phyloP scores from a whole-genome alignment of 345 rosid species.

The Dovyalis caffra region DNA sequence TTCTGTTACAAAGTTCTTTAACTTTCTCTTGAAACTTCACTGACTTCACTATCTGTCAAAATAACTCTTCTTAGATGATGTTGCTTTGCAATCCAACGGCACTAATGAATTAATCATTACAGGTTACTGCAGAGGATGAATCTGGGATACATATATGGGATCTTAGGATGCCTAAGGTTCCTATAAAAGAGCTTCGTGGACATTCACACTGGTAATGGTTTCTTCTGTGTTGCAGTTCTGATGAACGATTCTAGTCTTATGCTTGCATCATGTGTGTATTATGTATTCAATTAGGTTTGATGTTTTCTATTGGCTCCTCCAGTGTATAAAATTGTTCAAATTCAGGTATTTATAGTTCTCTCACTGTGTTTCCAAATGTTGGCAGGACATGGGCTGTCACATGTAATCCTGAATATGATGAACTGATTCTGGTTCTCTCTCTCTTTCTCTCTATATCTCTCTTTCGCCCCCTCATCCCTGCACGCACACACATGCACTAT shows the following conservation, averaged over 20 bases:
- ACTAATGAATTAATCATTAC: slow-evolving; percentile 14
- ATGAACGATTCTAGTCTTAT: slow-evolving; percentile 3
- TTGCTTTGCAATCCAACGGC: background rate
- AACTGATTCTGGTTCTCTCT: slow-evolving; percentile 69
- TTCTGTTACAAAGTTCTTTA: background rate
- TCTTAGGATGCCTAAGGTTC: slow-evolving; percentile 18
- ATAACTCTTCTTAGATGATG: background rate
- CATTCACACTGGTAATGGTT: slow-evolving; percentile 75
- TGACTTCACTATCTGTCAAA: background rate
- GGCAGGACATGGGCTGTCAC: slow-evolving; percentile 90
- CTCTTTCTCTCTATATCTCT: slow-evolving; percentile 9
- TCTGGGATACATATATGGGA: slow-evolving; percentile 19
- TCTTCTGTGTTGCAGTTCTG: slow-evolving; percentile 14
- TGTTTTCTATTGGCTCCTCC: background rate
- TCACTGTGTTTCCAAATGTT: slow-evolving; percentile 22
- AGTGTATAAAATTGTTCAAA: background rate
- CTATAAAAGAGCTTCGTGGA: slow-evolving; percentile 68
- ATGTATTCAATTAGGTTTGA: background rate
- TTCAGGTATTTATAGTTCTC: slow-evolving; percentile 11
- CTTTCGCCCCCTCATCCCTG: background rate
- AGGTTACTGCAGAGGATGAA: slow-evolving; percentile 56
- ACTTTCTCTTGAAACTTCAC: background rate
- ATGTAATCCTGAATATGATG: slow-evolving; percentile 80
- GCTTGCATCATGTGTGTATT: background rate
- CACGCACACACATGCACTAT: background rate